Percentiles rank a stretch among this genome's conserved stretches.
phyloP scores from a whole-genome alignment of 2,329 filamentous ascomycete genomes.

The Penicillium sclerotiorum region DNA sequence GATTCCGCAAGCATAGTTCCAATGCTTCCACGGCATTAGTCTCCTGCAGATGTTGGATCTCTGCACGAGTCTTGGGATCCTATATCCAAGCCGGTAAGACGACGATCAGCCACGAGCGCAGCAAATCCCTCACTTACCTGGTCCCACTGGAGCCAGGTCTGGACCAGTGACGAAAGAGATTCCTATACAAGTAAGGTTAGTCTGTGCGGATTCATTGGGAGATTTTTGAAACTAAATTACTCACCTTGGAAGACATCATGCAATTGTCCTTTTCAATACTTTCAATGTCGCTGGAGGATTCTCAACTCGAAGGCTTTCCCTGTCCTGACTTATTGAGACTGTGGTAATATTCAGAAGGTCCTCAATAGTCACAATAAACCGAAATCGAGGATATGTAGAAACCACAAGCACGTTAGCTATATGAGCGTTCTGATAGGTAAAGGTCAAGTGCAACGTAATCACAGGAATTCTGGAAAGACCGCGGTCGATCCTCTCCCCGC shows the following conservation, averaged over 20 bases:
- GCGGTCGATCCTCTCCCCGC: constrained; percentile 25
- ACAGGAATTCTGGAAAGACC: constrained; percentile 8
- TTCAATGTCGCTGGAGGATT: neutral
- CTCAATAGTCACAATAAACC: neutral
- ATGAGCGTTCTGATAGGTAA: neutral
- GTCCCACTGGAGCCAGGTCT: constrained; percentile 63
- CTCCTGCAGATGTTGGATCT: constrained; percentile 57
- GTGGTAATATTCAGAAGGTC: neutral
- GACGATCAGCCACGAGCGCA: constrained; percentile 23
- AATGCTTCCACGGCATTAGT: constrained; percentile 52
- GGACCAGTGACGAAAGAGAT: constrained; percentile 46
- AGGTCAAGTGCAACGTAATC: constrained; percentile 4
- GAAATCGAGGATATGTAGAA: neutral
- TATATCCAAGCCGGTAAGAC: constrained; percentile 21
- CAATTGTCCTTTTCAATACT: constrained; percentile 8
- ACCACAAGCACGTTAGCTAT: neutral
- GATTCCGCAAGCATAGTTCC: constrained; percentile 55
- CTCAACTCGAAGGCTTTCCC: too few species aligned
- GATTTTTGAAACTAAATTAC: neutral
- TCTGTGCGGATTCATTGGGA: neutral
- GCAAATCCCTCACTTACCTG: constrained; percentile 36
- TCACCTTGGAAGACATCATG: constrained; percentile 24
- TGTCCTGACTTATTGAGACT: too few species aligned
- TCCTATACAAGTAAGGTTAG: constrained; percentile 26
- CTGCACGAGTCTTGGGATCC: constrained; percentile 56